phyloP scores from a whole-genome alignment of 495 filamentous ascomycete species.

The Letharia columbiana region DNA sequence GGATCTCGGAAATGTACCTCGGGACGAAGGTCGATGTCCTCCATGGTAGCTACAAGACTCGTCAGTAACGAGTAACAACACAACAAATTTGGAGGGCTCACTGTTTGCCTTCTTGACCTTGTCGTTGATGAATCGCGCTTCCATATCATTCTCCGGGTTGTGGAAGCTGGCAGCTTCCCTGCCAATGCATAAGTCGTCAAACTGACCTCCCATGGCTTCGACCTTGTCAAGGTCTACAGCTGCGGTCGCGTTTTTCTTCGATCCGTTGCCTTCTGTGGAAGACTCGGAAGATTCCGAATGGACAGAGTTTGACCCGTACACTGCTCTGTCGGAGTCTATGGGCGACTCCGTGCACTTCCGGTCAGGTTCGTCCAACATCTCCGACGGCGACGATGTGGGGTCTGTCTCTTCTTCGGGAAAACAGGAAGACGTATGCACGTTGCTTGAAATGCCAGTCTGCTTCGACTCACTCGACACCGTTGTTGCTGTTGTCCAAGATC shows the following conservation, averaged over 20 bases:
- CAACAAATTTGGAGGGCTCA: background rate
- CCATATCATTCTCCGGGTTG: background rate
- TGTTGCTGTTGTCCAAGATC: background rate
- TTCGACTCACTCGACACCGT: conserved; percentile 1
- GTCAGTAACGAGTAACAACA: background rate
- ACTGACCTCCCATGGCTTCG: background rate
- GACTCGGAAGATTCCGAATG: background rate
- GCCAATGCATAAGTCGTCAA: background rate
- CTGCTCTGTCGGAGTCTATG: background rate
- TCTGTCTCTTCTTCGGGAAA: background rate
- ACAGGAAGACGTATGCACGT: background rate
- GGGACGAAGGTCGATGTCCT: background rate
- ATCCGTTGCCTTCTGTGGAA: background rate
- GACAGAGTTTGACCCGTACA: conserved; percentile 1
- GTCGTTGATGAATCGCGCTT: background rate
- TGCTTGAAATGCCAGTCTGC: background rate
- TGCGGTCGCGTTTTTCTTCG: background rate
- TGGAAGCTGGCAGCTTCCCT: background rate
- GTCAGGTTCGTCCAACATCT: background rate
- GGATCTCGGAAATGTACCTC: background rate
- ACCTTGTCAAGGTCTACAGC: background rate
- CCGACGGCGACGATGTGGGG: background rate
- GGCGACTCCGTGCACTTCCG: background rate
- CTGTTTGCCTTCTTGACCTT: background rate
- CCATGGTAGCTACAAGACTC: background rate